Evolutionary conservation across 257 asterid genomes (phyloP), one percentile per base, ranked within the genome.

Genomic region (Osmanthus fragrans): DNA sequence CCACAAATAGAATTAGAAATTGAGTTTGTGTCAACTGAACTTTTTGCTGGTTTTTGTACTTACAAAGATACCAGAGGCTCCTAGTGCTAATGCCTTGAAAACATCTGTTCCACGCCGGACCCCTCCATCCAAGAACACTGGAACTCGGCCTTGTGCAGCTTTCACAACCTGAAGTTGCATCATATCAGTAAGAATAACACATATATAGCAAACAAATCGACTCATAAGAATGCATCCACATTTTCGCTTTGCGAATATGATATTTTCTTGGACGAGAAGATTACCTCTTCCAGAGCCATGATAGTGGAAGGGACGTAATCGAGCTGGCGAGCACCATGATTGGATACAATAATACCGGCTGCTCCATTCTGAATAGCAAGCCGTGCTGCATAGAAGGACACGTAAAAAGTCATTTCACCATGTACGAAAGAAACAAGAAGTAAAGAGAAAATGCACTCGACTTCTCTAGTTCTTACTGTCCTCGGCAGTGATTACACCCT

Each of bases 291-390:
- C 27, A 94, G 88, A 77, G 96, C 99, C 81, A 71, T 54, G 81
- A 94, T 92, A 69, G 99, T 94, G 45, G 99, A 79, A 42, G 97
- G 96, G 73, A 92, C 99, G 47, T 92, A 94, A 79, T 94, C 99
- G 51, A 94, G 97, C 83, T 94, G 99, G 64, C 99, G 96, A 84
- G 99, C 99, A 13, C 99, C 99, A 16, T 94, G 99, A 74, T 94
- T 94, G 77, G 97, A 94, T 11, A 92, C 97, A 67, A 94, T 94
- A 77, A 92, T 92, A 36, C 97, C 99, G 58, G 96, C 95, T 47
- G 94, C 99, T 77, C 99, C 97, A 79, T 33, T 85, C 93, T 94
- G 97, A 83, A 94, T 73, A 40, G 99, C 89, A 29, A 94, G 75
- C 82, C 97, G 88, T 60, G 99, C 97, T 91, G 92, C 73, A 80